Evolutionary conservation across 2,329 filamentous ascomycete genomes (phyloP), one percentile per base, ranked within the genome.

Genomic region (Dothidotthia symphoricarpi): DNA sequence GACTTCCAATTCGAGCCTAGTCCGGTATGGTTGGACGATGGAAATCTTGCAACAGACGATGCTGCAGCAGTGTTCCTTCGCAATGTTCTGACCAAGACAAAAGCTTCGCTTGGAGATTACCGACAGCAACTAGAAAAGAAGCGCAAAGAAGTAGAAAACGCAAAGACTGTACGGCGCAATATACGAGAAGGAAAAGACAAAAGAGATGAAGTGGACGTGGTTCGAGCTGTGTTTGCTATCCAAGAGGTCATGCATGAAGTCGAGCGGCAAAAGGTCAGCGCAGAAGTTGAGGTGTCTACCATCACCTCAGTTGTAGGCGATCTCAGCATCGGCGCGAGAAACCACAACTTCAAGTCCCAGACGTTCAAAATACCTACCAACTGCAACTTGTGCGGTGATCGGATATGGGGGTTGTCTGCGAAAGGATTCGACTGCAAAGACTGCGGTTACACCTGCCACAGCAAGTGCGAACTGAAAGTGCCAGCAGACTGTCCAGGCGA

Each of bases 361-460:
- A 97, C 93, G 0, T 98, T 97, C 76, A 97, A 97, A 67, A 95
- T 98, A 44, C 94, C 94, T 0, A 98, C 93, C 4, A 97, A 97
- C 64, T 98, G 93, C 70, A 93, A 98, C 66, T 77, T 96, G 10
- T 98, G 93, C 56, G 90, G 90, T 13, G 93, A 98, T 63, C 81
- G 93, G 17, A 95, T 98, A 64, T 98, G 93, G 93, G 93, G 93
- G 1, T 69, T 98, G 27, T 95, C 88, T 19, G 91, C 93, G 25
- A 98, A 98, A 69, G 93, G 93, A 0, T 94, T 95, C 61, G 90
- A 95, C 64, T 98, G 93, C 61, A 81, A 86, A 53, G 91, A 97
- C 66, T 98, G 93, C 60, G 93, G 94, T 24, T 98, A 96, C 69
- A 96, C 90, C 2, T 98, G 93, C 62, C 93, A 98, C 69, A 94